Conservation (phyloP, 2,329 filamentous ascomycete species). For the Didymella sp. region DNA sequence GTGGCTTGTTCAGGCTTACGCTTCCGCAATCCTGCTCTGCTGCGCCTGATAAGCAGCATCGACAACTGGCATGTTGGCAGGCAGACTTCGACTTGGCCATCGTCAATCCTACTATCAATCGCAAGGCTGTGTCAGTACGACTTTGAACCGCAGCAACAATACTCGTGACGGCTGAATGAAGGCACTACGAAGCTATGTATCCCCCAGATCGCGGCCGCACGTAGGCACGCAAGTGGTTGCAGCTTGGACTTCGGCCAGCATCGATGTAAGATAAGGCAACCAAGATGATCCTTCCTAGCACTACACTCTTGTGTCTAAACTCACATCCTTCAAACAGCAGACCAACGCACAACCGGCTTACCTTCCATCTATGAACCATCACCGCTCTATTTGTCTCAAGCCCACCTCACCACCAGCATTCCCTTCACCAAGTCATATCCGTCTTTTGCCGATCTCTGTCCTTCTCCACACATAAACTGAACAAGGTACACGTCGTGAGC, state of each 20-base stretch:
- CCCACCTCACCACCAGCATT: background rate
- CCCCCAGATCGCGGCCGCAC: background rate
- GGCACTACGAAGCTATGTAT: background rate
- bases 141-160: background rate
- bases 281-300: background rate
- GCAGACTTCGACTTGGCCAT: background rate
- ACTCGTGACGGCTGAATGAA: background rate
- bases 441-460: background rate
- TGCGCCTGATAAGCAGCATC: background rate
- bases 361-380: background rate
- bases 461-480: background rate
- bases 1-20: background rate
- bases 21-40: background rate
- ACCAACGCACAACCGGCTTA: background rate
- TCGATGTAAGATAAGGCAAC: background rate
- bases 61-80: constrained; percentile 3
- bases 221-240: background rate
- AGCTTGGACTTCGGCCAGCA: background rate
- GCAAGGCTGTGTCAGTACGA: background rate
- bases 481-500: background rate
- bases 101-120: background rate
- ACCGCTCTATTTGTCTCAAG: background rate
- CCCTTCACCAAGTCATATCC: background rate
- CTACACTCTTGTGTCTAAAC: background rate
- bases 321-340: background rate